Evolutionary conservation across 768 basidiomycete genomes (phyloP), one percentile per base, ranked within the genome.

Genomic region (Serendipita indica): DNA sequence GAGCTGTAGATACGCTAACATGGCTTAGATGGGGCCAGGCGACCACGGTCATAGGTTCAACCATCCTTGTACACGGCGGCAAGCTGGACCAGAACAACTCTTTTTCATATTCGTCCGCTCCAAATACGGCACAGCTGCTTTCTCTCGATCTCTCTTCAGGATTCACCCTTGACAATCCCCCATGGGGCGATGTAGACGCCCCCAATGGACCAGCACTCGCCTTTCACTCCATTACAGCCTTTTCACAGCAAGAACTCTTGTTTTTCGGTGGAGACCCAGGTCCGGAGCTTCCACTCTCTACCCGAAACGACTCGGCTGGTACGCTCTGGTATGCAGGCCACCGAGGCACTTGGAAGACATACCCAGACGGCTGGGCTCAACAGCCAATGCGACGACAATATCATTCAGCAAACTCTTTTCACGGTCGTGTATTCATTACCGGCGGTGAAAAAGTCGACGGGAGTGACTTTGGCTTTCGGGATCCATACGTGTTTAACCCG

Each of bases 1-100:
- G 6, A n/a, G n/a, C 18, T 43, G 6, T 7, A 25, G 16, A 54
- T 16, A 54, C 10, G 49, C 49, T 54, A 54, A 54, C 32, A 10
- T 27, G n/a, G 7, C n/a, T 10, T 54, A 92, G 91, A 74, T 94
- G 91, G 91, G 91, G 83, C 28, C 88, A 89, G 62, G 85, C 86
- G 3, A 71, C 73, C 0, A 76, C 80, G 18, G 65, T 84, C 39
- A 67, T 84, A 22, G 73, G 77, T 64, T 74, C 79, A 62, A 73
- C 74, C 10, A 72, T 93, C 39, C 81, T 81, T 66, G 71, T 92
- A 39, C 82, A 86, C 60, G 91, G 90, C 34, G 91, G 91, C 49
- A 82, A 88, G 67, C 83, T 81, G 37, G 87, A 90, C 69, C 73
- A 75, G 33, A 78, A 69, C 69, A 83, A 84, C 67, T 66, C 75